Percentiles rank a stretch among this genome's conserved stretches.
Evolutionary conservation across 2,329 filamentous ascomycete species (phyloP).

Genomic region (Shiraia sp.): DNA sequence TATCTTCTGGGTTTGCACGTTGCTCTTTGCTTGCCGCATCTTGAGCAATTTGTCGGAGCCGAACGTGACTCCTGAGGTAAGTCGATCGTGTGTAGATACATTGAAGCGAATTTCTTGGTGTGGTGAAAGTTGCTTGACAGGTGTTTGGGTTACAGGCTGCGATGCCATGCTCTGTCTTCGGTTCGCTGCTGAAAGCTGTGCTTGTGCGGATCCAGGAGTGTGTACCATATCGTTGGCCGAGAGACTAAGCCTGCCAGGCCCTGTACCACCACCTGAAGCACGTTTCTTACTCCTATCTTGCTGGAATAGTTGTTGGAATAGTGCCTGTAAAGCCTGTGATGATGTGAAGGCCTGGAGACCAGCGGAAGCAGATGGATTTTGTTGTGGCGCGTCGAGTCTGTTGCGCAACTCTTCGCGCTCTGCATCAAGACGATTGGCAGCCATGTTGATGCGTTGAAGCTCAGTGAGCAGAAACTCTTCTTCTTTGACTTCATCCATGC

Average conservation of each 20-base stretch:
- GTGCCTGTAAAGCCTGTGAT: conserved; percentile 75
- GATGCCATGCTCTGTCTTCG: conserved; percentile 42
- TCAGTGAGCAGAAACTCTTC: conserved; percentile 89
- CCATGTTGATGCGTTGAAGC: conserved; percentile 85
- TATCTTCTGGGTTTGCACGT: conserved; percentile 76
- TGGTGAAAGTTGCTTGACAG: conserved; percentile 60
- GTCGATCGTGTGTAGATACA: conserved; percentile 80
- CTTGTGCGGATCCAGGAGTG: conserved; percentile 37
- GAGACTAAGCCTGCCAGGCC: conserved; percentile 43
- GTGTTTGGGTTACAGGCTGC: conserved; percentile 46
- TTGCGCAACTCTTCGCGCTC: conserved; percentile 86
- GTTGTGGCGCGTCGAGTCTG: conserved; percentile 80
- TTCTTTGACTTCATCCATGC: conserved; percentile 85
- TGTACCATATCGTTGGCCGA: conserved; percentile 42
- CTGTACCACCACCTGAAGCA: conserved; percentile 46
- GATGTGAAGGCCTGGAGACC: conserved; percentile 68
- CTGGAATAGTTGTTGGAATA: conserved; percentile 80
- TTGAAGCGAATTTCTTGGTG: conserved; percentile 81
- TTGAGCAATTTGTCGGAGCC: conserved; percentile 82
- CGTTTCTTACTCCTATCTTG: conserved; percentile 90
- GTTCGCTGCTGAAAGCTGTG: conserved; percentile 33
- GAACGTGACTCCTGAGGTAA: conserved; percentile 86
- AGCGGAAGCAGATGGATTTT: conserved; percentile 46
- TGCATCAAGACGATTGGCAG: conserved; percentile 82
- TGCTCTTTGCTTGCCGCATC: conserved; percentile 75